Evolutionary conservation across 106 monocot species (phyloP), one percentile per base, ranked within the genome.

Genomic region (Apostasia ramifera): DNA sequence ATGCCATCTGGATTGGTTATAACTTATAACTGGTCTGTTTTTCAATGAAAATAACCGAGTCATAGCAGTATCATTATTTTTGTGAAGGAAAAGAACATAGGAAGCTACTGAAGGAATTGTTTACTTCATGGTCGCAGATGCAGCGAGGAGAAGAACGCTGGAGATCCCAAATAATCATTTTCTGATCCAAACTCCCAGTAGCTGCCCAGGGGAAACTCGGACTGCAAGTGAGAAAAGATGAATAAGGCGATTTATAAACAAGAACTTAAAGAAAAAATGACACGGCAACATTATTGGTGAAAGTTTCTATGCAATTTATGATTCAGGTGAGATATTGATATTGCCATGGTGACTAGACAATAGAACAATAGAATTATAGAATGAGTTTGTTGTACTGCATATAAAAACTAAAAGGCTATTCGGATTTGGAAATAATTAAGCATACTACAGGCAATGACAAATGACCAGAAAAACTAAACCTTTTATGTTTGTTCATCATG

Each of bases 141-240:
- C 83, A 91, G 47, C 88, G 88, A 15, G 14, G 56, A 56, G 56
- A 56, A 40, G 85, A 83, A 55, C 49, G 80, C 53, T 85, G 79
- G 2, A 85, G 72, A 70, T 97, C 97, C 97, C 97, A 97, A 5
- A 97, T 81, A 51, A 97, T 81, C 13, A 97, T 84, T 76, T 90
- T 97, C 47, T 77, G 68, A 79, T 97, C 97, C 87, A 97, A 83
- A 44, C 97, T 70, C 39, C 86, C 97, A 1, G 89, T 85, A 63
- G 92, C 97, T 40, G 68, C 83, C 86, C 84, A 92, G 15, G 71
- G 63, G 14, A 11, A 70, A 63, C 97, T 92, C 71, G 66, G 58
- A 68, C 5, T 46, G 8, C 48, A 71, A n/a, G 6, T 47, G 5
- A 64, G 7, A 56, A 56, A 56, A 2, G 56, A 56, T 56, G 56